Percentiles rank a stretch among this genome's conserved stretches.
phyloP scores from a whole-genome alignment of 75 land plant species.

The Picea sitchensis region DNA sequence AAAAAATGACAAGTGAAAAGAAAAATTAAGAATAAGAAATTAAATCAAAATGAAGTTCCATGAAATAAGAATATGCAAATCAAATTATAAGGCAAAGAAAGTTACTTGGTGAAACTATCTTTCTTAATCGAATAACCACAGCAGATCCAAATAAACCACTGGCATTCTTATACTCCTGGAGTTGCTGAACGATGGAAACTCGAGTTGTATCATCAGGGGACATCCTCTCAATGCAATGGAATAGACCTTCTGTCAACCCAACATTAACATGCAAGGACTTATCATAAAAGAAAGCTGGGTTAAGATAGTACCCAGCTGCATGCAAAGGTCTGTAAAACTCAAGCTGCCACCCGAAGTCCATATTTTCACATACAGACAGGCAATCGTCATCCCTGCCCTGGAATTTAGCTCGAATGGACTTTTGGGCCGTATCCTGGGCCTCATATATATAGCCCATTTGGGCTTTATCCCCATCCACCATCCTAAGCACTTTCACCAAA shows the following conservation, averaged over 20 bases:
- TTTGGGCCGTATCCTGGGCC: background rate
- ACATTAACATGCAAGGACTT: background rate
- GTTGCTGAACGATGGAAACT: background rate
- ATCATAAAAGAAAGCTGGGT: background rate
- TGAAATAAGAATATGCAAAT: too few relatives aligned
- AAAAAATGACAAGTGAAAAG: too few relatives aligned
- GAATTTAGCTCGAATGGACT: background rate
- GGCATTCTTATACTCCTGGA: too few relatives aligned
- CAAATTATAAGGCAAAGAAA: too few relatives aligned
- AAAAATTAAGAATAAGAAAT: too few relatives aligned
- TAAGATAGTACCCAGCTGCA: background rate
- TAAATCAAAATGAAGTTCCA: too few relatives aligned
- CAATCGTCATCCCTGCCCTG: background rate
- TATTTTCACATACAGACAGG: background rate
- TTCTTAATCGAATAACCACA: too few relatives aligned
- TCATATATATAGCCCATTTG: background rate
- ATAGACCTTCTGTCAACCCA: background rate
- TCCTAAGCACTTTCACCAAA: background rate
- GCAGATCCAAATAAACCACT: too few relatives aligned
- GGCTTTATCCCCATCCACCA: background rate
- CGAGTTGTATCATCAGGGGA: background rate
- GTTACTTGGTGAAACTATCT: too few relatives aligned
- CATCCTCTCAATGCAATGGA: background rate
- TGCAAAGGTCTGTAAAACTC: background rate
- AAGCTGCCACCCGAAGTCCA: background rate